Percentiles rank a stretch among this genome's conserved stretches.
Conservation (phyloP, 2,329 filamentous ascomycete species). For the Aspergillus costaricaensis region DNA sequence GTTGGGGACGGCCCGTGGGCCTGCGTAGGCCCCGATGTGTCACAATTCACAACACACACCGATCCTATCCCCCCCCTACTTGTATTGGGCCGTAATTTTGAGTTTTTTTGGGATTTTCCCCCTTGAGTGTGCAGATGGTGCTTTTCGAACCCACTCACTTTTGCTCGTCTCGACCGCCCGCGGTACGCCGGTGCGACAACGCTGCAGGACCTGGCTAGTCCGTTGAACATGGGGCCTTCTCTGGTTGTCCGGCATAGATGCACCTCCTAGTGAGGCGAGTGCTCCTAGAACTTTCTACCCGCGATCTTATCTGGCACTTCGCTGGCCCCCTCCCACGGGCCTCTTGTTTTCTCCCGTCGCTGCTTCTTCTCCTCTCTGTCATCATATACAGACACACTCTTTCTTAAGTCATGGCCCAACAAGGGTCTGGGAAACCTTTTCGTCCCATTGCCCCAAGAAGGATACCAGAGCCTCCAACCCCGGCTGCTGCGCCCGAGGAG, state of each 20-base stretch:
- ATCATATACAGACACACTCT: constrained; percentile 1
- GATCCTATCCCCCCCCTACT: constrained; percentile 6
- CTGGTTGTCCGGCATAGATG: constrained; percentile 15
- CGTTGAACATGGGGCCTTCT: constrained; percentile 12
- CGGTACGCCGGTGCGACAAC: not conserved
- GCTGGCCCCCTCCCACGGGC: not conserved
- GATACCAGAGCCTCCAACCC: constrained; percentile 19
- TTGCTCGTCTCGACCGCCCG: not conserved
- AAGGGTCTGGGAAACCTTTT: constrained; percentile 26
- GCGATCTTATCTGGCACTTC: constrained; percentile 4
- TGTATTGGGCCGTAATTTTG: constrained; percentile 4
- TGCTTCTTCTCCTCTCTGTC: not conserved
- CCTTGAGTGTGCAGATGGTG: not conserved
- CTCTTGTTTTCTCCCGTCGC: not conserved
- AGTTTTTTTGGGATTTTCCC: not conserved
- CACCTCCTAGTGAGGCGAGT: constrained; percentile 16
- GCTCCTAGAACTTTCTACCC: constrained; percentile 2
- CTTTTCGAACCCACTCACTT: not conserved
- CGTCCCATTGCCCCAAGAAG: constrained; percentile 37
- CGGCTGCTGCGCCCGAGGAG: constrained; percentile 30
- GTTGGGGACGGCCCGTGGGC: constrained; percentile 11
- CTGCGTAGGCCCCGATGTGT: not conserved
- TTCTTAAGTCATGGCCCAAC: constrained; percentile 30
- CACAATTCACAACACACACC: not conserved
- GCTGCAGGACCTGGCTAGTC: constrained; percentile 3